Base-by-base conservation (phyloP, 2,329 filamentous ascomycete genomes). In the Sclerotinia subarctica region DNA sequence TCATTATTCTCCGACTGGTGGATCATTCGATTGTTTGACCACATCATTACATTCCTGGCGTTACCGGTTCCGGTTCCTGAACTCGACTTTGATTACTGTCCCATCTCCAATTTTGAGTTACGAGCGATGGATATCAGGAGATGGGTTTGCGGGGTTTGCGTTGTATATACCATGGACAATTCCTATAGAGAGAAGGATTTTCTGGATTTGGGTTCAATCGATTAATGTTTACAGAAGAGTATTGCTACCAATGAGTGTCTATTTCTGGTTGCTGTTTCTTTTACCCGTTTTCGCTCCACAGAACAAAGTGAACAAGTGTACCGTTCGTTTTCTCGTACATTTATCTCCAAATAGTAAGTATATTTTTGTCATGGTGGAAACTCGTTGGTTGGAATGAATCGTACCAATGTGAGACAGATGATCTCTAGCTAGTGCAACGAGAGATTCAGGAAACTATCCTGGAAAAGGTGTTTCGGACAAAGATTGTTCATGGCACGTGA, bases 161-260 rank as follows among this genome's bases (percentile, higher is more conserved):
- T 73, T 73, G 70, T 74, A 74, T 70, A 73, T 73, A 74, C 72
- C 71, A 73, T 67, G 71, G 70, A 69, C 68, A 70, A 71, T 70
- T 68, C 66, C 69, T 71, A 72, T 70, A 70, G 68, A 71, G 21
- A 38, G 24, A 24, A 46, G 42, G 42, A 49, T 66, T 38, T 42
- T 49, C 38, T 56, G 54, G 46, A n/a, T 57, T 66, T 47, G 52
- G 52, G n/a, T 35, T 58, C 26, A 66, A 49, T 66, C 63, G 44
- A 66, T 46, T 47, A 58, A 47, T 66, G 32, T 35, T 66, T 47
- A 26, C 42, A 24, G 8, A 19, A 24, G 26, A 51, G 24, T 51
- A 2, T 13, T 62, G 5, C n/a, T 35, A 38, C 29, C 49, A 62
- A 51, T 38, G 17, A 51, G 32, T 51, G 46, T 3, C 10, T 26